Evolutionary conservation across 2,329 filamentous ascomycete genomes (phyloP).

Genomic region (Neofusicoccum cordaticola): DNA sequence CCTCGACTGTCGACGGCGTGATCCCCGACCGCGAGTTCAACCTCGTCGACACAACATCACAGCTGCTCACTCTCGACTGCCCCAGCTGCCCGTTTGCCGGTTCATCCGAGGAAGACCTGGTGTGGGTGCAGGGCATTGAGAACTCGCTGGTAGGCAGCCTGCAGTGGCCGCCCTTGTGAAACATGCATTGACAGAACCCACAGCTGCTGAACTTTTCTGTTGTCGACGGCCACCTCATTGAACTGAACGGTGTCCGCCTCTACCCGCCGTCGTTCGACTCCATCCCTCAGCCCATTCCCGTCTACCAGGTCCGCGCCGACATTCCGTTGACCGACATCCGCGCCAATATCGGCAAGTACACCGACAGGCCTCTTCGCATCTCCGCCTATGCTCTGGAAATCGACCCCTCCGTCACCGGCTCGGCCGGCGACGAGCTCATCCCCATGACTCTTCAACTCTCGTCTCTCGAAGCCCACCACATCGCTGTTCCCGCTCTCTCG

Average conservation of each 20-base stretch:
- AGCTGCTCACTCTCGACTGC: conserved; percentile 34
- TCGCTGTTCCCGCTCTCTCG: conserved; percentile 32
- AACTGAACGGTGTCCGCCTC: conserved; percentile 36
- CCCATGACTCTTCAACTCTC: conserved; percentile 38
- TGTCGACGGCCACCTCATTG: conserved; percentile 28
- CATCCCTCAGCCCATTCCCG: conserved; percentile 29
- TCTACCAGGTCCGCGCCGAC: conserved; percentile 32
- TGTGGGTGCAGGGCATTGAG: conserved; percentile 32
- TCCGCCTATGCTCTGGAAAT: conserved; percentile 35
- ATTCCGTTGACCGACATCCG: conserved; percentile 20
- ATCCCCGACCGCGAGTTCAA: conserved; percentile 22
- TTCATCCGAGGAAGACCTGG: conserved; percentile 19
- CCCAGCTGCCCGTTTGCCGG: conserved; percentile 28
- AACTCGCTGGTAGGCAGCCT: conserved; percentile 31
- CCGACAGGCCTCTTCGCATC: conserved; percentile 29
- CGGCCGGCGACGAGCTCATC: conserved; percentile 35
- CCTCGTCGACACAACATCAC: conserved; percentile 31
- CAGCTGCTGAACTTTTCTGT: conserved; percentile 39
- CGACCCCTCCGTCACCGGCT: conserved; percentile 33
- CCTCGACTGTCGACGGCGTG: conserved; percentile 24
- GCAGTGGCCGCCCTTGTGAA: conserved; percentile 18
- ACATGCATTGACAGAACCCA: conserved; percentile 21
- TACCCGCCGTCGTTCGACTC: conserved; percentile 36
- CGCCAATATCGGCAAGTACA: conserved; percentile 16
- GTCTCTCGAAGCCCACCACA: conserved; percentile 31